A percentile compares a stretch with the other conserved stretches of the same genome.
Evolutionary conservation across 257 asterid genomes (phyloP).

Genomic region (Solanum chiquidenum): DNA sequence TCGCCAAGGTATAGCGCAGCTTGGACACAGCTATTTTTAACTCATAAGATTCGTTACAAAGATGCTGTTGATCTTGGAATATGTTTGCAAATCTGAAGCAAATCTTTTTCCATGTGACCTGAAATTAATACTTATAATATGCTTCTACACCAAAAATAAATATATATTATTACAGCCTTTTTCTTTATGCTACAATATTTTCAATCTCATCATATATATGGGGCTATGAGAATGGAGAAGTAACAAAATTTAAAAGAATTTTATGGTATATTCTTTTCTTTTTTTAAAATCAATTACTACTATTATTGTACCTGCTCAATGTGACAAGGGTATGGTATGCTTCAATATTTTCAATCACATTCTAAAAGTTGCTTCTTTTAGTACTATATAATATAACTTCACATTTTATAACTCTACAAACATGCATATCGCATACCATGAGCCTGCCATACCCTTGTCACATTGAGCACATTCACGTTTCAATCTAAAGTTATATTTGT

Average conservation of each 20-base stretch:
- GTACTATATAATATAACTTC: background rate
- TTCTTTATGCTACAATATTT: background rate
- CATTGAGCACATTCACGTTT: background rate
- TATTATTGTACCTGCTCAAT: background rate
- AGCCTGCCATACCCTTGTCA: background rate
- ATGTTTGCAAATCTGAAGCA: background rate
- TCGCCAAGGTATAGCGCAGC: background rate
- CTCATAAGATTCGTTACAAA: background rate
- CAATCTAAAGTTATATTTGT: background rate
- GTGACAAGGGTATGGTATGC: background rate
- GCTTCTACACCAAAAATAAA: background rate
- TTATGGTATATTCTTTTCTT: background rate
- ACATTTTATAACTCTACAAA: background rate
- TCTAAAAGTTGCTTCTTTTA: background rate
- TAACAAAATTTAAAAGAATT: background rate
- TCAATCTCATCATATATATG: background rate
- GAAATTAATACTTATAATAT: background rate
- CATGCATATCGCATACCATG: background rate
- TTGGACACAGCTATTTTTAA: background rate
- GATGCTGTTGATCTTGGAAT: background rate
- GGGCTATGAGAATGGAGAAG: background rate
- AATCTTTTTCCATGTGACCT: conserved; percentile 1
- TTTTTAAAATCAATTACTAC: background rate
- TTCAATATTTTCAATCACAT: background rate
- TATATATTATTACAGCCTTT: background rate